Evolutionary conservation across 225 moss, liverwort and hornwort species (phyloP).

Genomic region (Antitrichia curtipendula): DNA sequence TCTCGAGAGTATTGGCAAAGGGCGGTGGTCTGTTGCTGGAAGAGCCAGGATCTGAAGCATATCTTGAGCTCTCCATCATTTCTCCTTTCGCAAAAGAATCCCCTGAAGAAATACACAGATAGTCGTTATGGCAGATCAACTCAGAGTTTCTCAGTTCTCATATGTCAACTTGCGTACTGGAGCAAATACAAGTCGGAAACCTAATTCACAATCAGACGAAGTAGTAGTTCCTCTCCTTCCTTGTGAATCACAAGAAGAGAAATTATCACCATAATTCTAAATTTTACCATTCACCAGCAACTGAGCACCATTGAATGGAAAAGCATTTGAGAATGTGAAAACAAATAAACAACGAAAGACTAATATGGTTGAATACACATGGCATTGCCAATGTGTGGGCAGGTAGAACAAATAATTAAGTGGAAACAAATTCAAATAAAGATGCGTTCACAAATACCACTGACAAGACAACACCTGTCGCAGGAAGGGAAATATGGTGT

Average conservation of each 20-base stretch:
- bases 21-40: constrained; percentile 7
- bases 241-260: background rate
- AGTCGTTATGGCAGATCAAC: background rate
- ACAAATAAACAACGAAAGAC: background rate
- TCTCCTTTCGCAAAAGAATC: constrained; percentile 71
- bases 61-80: constrained; percentile 61
- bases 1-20: constrained; percentile 13
- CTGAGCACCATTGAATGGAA: background rate
- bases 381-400: background rate
- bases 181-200: background rate
- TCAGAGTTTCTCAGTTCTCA: background rate
- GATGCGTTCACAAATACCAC: background rate
- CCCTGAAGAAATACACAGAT: constrained; percentile 17
- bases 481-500: background rate
- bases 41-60: constrained; percentile 70
- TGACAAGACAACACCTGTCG: background rate
- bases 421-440: background rate
- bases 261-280: background rate
- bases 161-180: background rate
- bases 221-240: background rate
- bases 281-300: background rate
- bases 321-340: background rate
- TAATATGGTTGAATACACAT: background rate
- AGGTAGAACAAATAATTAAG: background rate
- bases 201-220: background rate